A percentile compares a stretch with the other conserved stretches of the same genome.
phyloP scores from a whole-genome alignment of 306 rosid species.

The Cicer bijugum region DNA sequence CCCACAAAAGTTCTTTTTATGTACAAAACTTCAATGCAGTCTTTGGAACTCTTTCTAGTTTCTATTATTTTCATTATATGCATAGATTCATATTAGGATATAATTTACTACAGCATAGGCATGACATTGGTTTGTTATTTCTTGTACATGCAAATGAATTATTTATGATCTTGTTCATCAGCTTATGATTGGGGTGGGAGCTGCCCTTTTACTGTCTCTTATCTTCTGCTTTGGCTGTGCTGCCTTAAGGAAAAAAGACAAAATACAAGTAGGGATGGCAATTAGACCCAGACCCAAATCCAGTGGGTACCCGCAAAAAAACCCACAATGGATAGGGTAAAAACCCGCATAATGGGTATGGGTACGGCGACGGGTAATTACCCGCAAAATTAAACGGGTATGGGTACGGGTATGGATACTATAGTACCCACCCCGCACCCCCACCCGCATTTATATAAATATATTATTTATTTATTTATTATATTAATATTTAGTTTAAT shows the following conservation, averaged over 20 bases:
- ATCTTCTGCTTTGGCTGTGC: slow-evolving; percentile 37
- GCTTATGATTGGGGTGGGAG: slow-evolving; percentile 42
- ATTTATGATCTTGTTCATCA: slow-evolving; percentile 32
- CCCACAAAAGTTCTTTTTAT: slow-evolving; percentile 32
- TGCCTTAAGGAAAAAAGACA: slow-evolving; percentile 27
- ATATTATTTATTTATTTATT: too few species aligned
- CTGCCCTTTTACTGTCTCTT: slow-evolving; percentile 22
- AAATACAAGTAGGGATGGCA: too few species aligned
- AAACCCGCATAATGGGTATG: too few species aligned
- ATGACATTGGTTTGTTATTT: neutral
- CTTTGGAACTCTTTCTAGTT: neutral
- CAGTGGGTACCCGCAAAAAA: too few species aligned
- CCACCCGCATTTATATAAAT: too few species aligned
- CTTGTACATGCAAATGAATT: neutral
- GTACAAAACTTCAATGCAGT: neutral
- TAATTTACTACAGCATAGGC: neutral
- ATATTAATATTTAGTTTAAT: too few species aligned
- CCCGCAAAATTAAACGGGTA: too few species aligned
- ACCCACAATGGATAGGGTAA: too few species aligned
- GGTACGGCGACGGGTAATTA: too few species aligned
- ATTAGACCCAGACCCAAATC: too few species aligned
- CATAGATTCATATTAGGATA: neutral
- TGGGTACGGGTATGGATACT: too few species aligned
- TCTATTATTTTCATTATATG: neutral
- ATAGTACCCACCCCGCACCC: too few species aligned